Conservation (phyloP, 331 rosid species). For the Rosa hybrid region DNA sequence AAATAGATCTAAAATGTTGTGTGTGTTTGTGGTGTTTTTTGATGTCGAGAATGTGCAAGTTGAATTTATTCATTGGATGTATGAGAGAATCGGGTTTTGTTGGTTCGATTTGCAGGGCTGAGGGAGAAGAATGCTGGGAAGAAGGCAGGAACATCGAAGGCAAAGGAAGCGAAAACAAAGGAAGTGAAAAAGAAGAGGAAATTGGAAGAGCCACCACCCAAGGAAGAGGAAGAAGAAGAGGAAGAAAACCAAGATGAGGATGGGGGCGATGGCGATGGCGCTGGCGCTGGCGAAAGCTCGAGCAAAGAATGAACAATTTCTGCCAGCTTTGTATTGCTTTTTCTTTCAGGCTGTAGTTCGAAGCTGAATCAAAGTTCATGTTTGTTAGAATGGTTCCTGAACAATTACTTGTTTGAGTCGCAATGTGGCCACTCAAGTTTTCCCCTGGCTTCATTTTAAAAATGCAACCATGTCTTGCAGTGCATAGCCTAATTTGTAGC, state of each 20-base stretch:
- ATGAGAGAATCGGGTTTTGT: slow-evolving; percentile 9
- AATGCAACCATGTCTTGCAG: neutral
- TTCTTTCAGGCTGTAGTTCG: neutral
- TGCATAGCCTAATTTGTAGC: neutral
- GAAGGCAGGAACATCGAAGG: slow-evolving; percentile 54
- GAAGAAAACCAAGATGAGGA: slow-evolving; percentile 22
- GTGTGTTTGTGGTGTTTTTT: neutral
- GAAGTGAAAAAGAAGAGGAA: slow-evolving; percentile 70
- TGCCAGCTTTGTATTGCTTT: neutral
- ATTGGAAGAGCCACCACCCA: slow-evolving; percentile 45
- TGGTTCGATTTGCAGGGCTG: slow-evolving; percentile 50
- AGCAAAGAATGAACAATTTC: slow-evolving; percentile 7
- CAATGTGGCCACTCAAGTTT: neutral
- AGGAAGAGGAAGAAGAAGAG: slow-evolving; percentile 15
- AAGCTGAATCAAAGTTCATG: neutral
- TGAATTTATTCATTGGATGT: neutral
- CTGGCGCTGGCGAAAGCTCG: neutral
- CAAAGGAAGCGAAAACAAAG: slow-evolving; percentile 42
- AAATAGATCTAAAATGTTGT: neutral
- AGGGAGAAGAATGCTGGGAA: slow-evolving; percentile 74
- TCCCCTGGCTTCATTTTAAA: neutral
- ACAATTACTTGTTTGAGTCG: neutral
- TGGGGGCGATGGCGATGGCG: neutral
- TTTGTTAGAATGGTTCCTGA: neutral
- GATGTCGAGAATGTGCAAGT: neutral